Evolutionary conservation across 2,329 filamentous ascomycete genomes (phyloP).

Genomic region (Verticillium klebahnii): DNA sequence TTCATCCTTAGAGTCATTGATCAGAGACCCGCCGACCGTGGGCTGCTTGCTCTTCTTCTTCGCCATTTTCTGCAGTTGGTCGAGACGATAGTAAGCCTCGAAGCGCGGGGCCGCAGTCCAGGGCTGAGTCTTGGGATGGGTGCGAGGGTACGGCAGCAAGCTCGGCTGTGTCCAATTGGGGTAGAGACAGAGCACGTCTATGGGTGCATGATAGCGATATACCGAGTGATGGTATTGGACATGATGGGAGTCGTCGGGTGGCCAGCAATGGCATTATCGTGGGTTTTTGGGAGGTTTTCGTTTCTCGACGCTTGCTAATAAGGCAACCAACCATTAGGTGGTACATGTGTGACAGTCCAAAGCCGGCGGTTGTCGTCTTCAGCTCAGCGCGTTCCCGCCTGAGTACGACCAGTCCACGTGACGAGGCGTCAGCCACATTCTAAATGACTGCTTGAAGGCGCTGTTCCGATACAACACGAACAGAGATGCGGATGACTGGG

Average conservation of each 20-base stretch:
- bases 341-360: no score
- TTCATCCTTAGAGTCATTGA: slow-evolving; percentile 10
- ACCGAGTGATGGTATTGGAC: background rate
- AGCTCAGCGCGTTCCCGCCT: background rate
- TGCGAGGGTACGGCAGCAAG: background rate
- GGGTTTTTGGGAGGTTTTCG: background rate
- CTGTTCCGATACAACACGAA: no score
- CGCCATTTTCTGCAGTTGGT: slow-evolving; percentile 27
- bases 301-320: background rate
- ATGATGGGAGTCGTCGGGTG: background rate
- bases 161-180: background rate
- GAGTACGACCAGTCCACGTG: background rate
- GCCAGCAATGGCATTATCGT: background rate
- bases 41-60: slow-evolving; percentile 43
- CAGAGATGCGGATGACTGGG: no score
- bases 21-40: slow-evolving; percentile 19
- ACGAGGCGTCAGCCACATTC: background rate
- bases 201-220: background rate
- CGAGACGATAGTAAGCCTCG: background rate
- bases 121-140: no score
- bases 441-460: no score
- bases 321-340: no score
- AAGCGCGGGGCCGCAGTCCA: background rate
- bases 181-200: background rate
- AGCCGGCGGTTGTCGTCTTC: no score